These are phyloP conservation scores for Cercospora sojina DNA, from an alignment of 2,329 filamentous ascomycete species.

Conservation along the genomic window DNA sequence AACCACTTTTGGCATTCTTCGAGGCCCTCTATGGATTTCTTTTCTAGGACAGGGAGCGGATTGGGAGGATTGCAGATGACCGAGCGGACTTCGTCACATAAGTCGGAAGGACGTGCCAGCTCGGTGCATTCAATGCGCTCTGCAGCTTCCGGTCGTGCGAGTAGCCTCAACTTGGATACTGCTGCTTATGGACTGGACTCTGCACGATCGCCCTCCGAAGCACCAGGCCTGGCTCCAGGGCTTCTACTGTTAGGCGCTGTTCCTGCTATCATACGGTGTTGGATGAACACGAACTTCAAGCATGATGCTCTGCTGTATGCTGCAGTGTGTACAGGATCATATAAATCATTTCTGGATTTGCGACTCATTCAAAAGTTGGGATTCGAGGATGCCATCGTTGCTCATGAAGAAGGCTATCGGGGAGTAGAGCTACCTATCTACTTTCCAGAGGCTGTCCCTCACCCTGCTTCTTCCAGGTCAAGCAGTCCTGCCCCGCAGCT, in stretches of 20 bases:
- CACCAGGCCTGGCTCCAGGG: conserved; percentile 75
- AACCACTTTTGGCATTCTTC: conserved; percentile 83
- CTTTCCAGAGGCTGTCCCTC: conserved; percentile 84
- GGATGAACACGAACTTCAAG: conserved; percentile 87
- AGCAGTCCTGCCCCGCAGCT: conserved; percentile 73
- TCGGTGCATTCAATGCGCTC: conserved; percentile 80
- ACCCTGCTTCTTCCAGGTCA: conserved; percentile 71
- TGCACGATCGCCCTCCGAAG: conserved; percentile 68
- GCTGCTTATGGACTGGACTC: conserved; percentile 64
- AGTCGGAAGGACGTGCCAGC: conserved; percentile 91
- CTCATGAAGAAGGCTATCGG: conserved; percentile 56
- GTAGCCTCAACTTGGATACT: conserved; percentile 83
- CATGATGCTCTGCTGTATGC: conserved; percentile 88
- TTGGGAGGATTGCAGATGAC: conserved; percentile 77
- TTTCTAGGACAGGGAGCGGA: conserved; percentile 65
- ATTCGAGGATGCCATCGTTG: conserved; percentile 56
- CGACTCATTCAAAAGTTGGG: conserved; percentile 73
- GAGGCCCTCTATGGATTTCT: conserved; percentile 79
- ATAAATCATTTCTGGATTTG: conserved; percentile 77
- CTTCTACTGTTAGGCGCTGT: conserved; percentile 84
- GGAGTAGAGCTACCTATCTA: conserved; percentile 79
- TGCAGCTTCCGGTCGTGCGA: conserved; percentile 74
- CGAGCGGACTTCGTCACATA: conserved; percentile 88
- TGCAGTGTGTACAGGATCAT: conserved; percentile 87
- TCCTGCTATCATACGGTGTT: conserved; percentile 92